These are phyloP conservation scores for Fistulifera solaris DNA, from an alignment of 108 stramenopile species.

Conservation along the genomic window DNA sequence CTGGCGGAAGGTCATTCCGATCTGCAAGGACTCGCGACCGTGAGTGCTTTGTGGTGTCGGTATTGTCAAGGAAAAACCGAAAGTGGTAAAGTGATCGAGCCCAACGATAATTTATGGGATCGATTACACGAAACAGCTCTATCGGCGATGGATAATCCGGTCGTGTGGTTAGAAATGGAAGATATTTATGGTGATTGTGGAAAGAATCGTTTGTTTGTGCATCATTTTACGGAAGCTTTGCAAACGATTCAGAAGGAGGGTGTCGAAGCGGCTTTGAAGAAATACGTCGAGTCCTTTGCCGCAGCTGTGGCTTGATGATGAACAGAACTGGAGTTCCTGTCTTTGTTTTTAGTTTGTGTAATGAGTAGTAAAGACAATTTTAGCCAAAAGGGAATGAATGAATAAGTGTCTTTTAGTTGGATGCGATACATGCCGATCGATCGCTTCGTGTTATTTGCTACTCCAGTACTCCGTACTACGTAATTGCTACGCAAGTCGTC, in stretches of 20 bases:
- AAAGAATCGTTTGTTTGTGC: no score
- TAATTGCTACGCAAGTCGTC: no score
- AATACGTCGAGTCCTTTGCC: neutral
- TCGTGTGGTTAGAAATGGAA: slow-evolving; percentile 11
- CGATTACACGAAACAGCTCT: neutral
- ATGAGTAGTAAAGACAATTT: no score
- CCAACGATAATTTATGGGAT: slow-evolving; percentile 11
- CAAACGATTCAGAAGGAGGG: neutral
- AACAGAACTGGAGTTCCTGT: no score
- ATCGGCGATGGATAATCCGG: slow-evolving; percentile 7
- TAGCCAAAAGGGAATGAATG: no score
- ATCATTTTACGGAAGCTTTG: no score
- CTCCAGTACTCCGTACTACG: no score
- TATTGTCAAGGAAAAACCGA: slow-evolving; percentile 22
- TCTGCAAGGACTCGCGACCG: slow-evolving; percentile 9
- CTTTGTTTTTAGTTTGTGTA: no score
- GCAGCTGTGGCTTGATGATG: no score
- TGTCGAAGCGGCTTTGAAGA: neutral
- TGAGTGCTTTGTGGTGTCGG: slow-evolving; percentile 19
- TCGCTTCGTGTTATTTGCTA: no score
- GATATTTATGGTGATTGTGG: slow-evolving; percentile 13
- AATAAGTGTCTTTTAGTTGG: no score
- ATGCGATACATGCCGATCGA: no score
- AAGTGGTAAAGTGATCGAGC: slow-evolving; percentile 4
- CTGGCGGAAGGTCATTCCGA: neutral